These are phyloP conservation scores for Aspergillus ibericus DNA, from an alignment of 2,329 filamentous ascomycete species.

Conservation along the genomic window DNA sequence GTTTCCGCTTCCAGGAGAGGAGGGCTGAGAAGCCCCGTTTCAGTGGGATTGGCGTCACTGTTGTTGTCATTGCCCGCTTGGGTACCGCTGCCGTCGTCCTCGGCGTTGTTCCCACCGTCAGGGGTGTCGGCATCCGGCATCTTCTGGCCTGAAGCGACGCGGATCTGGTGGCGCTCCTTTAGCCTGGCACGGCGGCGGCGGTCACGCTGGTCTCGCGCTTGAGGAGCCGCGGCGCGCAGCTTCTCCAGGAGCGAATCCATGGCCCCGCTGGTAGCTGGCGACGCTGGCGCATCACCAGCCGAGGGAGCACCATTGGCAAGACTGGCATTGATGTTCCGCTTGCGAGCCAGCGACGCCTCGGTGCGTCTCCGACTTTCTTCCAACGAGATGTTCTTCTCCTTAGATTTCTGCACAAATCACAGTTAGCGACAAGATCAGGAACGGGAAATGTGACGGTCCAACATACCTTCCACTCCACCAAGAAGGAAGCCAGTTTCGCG, in stretches of 20 bases:
- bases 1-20: constrained; percentile 36
- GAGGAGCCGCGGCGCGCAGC: constrained; percentile 85
- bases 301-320: constrained; percentile 59
- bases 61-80: constrained; percentile 6
- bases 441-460: constrained; percentile 5
- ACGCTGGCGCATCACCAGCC: constrained; percentile 54
- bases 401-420: constrained; percentile 64
- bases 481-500: constrained; percentile 83
- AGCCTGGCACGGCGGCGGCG: constrained; percentile 80
- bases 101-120: constrained; percentile 53
- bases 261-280: constrained; percentile 75
- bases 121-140: constrained; percentile 73
- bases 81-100: constrained; percentile 34
- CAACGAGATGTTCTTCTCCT: constrained; percentile 81
- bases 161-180: constrained; percentile 87
- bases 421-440: constrained; percentile 7
- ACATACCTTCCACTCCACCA: constrained; percentile 82
- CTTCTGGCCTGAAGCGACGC: constrained; percentile 83
- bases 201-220: constrained; percentile 85
- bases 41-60: constrained; percentile 43
- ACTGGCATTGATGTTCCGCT: constrained; percentile 61
- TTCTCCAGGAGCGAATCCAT: constrained; percentile 98
- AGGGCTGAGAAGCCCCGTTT: constrained; percentile 53
- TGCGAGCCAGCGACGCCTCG: constrained; percentile 89
- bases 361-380: constrained; percentile 84